These are phyloP conservation scores for Oenanthe sinensis DNA, from an alignment of 129 eudicot species.

Conservation along the genomic window DNA sequence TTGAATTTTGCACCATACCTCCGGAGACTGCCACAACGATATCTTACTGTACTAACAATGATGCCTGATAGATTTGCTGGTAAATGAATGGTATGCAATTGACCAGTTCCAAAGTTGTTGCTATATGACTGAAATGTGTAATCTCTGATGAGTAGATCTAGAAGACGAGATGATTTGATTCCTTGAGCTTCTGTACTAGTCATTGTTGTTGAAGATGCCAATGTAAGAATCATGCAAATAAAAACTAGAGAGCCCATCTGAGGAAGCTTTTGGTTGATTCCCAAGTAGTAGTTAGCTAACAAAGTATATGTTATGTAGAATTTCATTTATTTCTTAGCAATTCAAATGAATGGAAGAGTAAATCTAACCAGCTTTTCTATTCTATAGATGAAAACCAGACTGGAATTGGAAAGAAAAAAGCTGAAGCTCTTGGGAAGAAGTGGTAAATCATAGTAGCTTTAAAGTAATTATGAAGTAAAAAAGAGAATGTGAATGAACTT, in stretches of 20 bases:
- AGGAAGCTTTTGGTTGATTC: conserved; percentile 15
- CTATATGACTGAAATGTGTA: conserved; percentile 62
- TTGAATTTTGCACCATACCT: conserved; percentile 78
- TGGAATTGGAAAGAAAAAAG: conserved; percentile 1
- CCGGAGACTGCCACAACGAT: conserved; percentile 77
- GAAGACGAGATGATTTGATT: conserved; percentile 66
- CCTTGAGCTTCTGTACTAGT: conserved; percentile 28
- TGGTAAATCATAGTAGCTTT: conserved; percentile 8
- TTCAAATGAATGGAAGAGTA: background rate
- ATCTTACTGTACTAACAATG: conserved; percentile 42
- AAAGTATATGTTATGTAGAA: background rate
- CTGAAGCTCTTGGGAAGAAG: background rate
- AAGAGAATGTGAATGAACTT: conserved; percentile 8
- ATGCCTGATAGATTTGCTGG: conserved; percentile 85
- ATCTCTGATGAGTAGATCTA: conserved; percentile 73
- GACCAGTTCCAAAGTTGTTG: conserved; percentile 57
- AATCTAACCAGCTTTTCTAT: conserved; percentile 6
- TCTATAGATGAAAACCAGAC: background rate
- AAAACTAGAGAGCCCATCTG: conserved; percentile 32
- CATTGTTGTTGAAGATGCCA: conserved; percentile 28
- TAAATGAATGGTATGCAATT: conserved; percentile 37
- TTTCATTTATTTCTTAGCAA: background rate
- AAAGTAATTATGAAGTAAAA: background rate
- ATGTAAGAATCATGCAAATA: conserved; percentile 24
- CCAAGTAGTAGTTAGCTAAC: background rate